Conservation (phyloP, 2,329 filamentous ascomycete species). For the Neofusicoccum sp. region DNA sequence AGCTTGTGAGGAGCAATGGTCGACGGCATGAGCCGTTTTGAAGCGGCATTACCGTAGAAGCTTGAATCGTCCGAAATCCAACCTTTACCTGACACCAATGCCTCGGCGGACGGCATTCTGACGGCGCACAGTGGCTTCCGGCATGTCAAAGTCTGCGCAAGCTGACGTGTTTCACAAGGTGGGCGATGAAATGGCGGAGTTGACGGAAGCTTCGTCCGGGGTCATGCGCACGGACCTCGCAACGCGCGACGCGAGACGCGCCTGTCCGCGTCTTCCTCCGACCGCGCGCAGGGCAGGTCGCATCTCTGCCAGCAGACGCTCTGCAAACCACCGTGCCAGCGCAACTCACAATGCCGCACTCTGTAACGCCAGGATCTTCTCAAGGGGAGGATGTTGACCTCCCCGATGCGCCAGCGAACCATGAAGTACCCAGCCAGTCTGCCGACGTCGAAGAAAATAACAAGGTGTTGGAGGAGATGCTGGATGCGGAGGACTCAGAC, state of each 20-base stretch:
- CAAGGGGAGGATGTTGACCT: constrained; percentile 40
- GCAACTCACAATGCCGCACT: constrained; percentile 44
- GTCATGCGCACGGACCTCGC: not conserved
- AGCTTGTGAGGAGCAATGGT: not conserved
- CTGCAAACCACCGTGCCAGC: not conserved
- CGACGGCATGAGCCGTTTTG: not conserved
- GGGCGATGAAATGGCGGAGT: not conserved
- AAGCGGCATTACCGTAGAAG: constrained; percentile 41
- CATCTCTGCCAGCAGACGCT: not conserved
- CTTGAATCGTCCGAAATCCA: constrained; percentile 45
- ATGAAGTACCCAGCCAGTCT: constrained; percentile 19
- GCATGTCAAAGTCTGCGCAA: not conserved
- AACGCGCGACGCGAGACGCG: constrained; percentile 6
- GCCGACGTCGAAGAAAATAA: constrained; percentile 31
- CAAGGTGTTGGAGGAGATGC: constrained; percentile 55
- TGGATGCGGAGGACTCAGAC: constrained; percentile 57
- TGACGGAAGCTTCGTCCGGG: not conserved
- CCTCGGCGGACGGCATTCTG: constrained; percentile 22
- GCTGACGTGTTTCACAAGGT: not conserved
- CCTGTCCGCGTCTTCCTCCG: constrained; percentile 13
- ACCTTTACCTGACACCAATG: constrained; percentile 31
- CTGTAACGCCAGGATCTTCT: constrained; percentile 40
- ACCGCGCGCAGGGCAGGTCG: not conserved
- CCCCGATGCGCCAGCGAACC: constrained; percentile 36
- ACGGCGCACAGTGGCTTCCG: not conserved